These are phyloP conservation scores for Talaromyces piceae DNA, from an alignment of 2,329 filamentous ascomycete genomes.

Conservation along the genomic window DNA sequence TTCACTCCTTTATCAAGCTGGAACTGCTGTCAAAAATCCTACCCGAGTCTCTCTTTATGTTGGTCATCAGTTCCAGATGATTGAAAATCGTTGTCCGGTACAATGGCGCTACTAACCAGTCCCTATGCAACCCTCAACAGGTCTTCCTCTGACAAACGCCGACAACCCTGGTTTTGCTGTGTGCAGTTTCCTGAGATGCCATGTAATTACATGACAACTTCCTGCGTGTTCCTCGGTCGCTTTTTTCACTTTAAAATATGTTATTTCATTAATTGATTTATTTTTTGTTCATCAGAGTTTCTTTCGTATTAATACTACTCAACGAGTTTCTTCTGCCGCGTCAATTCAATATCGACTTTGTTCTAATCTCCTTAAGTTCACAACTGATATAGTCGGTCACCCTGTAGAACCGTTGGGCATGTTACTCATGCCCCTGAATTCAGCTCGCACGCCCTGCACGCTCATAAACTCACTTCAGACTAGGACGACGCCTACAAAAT, in stretches of 20 bases:
- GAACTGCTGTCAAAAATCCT: neutral
- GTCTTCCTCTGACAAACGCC: neutral
- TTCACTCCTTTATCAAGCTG: conserved; percentile 4
- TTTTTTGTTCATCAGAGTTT: too few species aligned
- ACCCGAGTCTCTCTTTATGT: neutral
- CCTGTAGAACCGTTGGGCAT: too few species aligned
- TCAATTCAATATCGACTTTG: too few species aligned
- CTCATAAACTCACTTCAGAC: too few species aligned
- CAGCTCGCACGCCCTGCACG: too few species aligned
- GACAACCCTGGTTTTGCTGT: neutral
- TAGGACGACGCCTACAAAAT: too few species aligned
- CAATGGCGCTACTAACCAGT: neutral
- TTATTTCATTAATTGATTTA: neutral
- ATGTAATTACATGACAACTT: neutral
- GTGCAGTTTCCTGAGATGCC: neutral
- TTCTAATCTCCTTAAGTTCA: too few species aligned
- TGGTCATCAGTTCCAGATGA: neutral
- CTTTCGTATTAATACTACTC: too few species aligned
- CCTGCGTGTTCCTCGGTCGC: neutral
- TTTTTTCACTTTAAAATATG: neutral
- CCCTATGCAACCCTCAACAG: neutral
- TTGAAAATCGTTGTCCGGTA: neutral
- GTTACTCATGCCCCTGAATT: too few species aligned
- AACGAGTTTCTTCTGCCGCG: too few species aligned
- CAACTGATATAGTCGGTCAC: too few species aligned